Percentiles rank a stretch among this genome's conserved stretches.
These are phyloP conservation scores for Suhomyces canberraensis DNA, from an alignment of 805 yeast genomes.

Conservation along the genomic window DNA sequence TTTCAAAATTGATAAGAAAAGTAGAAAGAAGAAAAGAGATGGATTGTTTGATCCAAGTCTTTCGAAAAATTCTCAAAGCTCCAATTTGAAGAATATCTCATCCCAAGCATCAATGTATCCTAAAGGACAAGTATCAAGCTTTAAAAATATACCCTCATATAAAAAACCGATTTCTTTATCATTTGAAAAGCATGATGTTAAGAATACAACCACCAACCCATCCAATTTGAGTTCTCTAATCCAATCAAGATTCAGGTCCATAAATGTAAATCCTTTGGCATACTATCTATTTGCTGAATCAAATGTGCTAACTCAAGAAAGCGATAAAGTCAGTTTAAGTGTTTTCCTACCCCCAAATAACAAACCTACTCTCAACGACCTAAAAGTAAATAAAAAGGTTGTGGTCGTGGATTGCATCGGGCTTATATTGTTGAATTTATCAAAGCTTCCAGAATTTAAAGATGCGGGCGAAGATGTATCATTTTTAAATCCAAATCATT, in stretches of 20 bases:
- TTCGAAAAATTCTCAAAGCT: conserved; percentile 7
- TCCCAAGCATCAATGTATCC: conserved; percentile 4
- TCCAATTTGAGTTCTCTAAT: conserved; percentile 46
- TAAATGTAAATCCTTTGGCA: conserved; percentile 42
- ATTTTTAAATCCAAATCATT: conserved; percentile 55
- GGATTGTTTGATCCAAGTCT: conserved; percentile 13
- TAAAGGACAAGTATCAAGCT: not conserved
- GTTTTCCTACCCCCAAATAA: conserved; percentile 35
- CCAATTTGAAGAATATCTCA: conserved; percentile 1
- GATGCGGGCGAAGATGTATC: conserved; percentile 12
- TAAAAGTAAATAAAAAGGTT: conserved; percentile 25
- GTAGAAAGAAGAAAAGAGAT: conserved; percentile 16
- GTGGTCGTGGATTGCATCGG: conserved; percentile 42
- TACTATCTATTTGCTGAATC: conserved; percentile 40
- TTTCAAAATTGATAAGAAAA: conserved; percentile 12
- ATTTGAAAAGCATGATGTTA: conserved; percentile 21
- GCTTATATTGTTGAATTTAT: conserved; percentile 29
- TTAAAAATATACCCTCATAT: not conserved
- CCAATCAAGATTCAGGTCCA: conserved; percentile 29
- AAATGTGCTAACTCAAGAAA: conserved; percentile 11
- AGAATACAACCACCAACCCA: conserved; percentile 7
- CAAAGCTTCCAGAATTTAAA: conserved; percentile 19
- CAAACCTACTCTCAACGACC: conserved; percentile 20
- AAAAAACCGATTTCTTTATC: conserved; percentile 1
- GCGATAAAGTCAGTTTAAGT: conserved; percentile 14